phyloP scores from a whole-genome alignment of 441 rosid genomes.

The Jatropha multifida region DNA sequence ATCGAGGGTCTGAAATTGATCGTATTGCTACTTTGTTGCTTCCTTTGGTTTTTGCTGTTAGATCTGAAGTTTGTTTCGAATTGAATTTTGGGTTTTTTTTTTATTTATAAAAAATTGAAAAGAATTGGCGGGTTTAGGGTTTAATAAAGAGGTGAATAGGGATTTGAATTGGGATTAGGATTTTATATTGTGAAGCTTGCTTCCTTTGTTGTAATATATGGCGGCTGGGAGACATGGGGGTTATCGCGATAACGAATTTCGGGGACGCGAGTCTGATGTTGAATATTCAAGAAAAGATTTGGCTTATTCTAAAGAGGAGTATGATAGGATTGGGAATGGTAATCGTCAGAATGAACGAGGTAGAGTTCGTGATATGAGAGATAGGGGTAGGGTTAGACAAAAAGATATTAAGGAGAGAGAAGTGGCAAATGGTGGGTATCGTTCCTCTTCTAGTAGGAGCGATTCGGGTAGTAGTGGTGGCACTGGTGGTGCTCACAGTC shows the following conservation, averaged over 20 bases:
- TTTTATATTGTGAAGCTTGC: constrained; percentile 12
- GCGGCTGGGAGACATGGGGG: constrained; percentile 87
- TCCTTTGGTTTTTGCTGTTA: constrained; percentile 15
- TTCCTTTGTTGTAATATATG: constrained; percentile 42
- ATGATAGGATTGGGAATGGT: constrained; percentile 42
- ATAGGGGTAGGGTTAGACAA: constrained; percentile 53
- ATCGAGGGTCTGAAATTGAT: constrained; percentile 1
- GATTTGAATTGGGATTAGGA: constrained; percentile 29
- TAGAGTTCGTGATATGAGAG: constrained; percentile 36
- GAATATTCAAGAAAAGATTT: constrained; percentile 50
- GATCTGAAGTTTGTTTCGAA: constrained; percentile 14
- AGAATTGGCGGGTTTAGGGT: constrained; percentile 27
- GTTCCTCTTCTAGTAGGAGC: constrained; percentile 56
- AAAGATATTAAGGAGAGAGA: constrained; percentile 70
- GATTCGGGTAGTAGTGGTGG: constrained; percentile 57
- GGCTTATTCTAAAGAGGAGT: constrained; percentile 47
- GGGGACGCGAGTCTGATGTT: constrained; percentile 57
- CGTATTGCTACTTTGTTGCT: constrained; percentile 15
- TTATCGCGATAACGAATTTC: constrained; percentile 62
- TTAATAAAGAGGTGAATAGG: constrained; percentile 14
- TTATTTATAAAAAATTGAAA: constrained; percentile 3
- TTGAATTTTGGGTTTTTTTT: not conserved
- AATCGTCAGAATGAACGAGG: constrained; percentile 38
- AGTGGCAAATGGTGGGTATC: constrained; percentile 48
- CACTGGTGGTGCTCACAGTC: constrained; percentile 38